Evolutionary conservation across 805 yeast genomes (phyloP).

Genomic region (Debaryomyces hansenii): DNA sequence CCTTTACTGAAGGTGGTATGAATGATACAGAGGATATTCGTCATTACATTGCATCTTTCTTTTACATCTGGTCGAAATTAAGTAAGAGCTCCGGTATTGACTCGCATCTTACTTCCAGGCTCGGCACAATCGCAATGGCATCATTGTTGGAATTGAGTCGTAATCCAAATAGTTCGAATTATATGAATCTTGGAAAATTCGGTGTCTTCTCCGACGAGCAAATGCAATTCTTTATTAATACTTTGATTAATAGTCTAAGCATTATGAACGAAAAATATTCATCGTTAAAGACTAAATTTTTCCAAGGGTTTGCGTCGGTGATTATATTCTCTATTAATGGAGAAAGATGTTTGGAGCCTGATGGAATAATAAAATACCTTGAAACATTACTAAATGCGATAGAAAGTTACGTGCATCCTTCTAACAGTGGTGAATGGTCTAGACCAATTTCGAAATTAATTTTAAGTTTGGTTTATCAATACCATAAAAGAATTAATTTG

Average conservation of each 20-base stretch:
- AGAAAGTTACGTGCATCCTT: constrained; percentile 86
- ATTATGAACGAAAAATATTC: constrained; percentile 50
- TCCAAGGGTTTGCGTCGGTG: constrained; percentile 42
- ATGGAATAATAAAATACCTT: constrained; percentile 53
- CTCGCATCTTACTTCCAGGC: constrained; percentile 59
- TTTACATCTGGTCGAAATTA: constrained; percentile 69
- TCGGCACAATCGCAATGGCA: constrained; percentile 60
- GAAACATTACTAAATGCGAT: constrained; percentile 63
- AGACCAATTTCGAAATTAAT: constrained; percentile 63
- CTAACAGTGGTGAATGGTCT: constrained; percentile 91
- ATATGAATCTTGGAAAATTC: constrained; percentile 42
- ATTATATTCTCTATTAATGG: constrained; percentile 67
- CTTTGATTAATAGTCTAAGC: constrained; percentile 45
- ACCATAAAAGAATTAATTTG: constrained; percentile 55
- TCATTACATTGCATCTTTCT: constrained; percentile 63
- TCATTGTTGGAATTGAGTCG: constrained; percentile 34
- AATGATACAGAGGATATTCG: constrained; percentile 38
- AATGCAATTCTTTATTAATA: constrained; percentile 57
- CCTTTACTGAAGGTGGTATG: constrained; percentile 29
- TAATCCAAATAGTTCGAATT: constrained; percentile 13
- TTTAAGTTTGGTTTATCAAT: constrained; percentile 57
- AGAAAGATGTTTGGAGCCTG: constrained; percentile 32
- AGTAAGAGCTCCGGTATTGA: constrained; percentile 53
- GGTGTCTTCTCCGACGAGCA: constrained; percentile 70
- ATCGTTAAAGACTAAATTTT: constrained; percentile 39